Conservation (phyloP, 225 moss, liverwort and hornwort genomes). For the Pleurozium schreberi region DNA sequence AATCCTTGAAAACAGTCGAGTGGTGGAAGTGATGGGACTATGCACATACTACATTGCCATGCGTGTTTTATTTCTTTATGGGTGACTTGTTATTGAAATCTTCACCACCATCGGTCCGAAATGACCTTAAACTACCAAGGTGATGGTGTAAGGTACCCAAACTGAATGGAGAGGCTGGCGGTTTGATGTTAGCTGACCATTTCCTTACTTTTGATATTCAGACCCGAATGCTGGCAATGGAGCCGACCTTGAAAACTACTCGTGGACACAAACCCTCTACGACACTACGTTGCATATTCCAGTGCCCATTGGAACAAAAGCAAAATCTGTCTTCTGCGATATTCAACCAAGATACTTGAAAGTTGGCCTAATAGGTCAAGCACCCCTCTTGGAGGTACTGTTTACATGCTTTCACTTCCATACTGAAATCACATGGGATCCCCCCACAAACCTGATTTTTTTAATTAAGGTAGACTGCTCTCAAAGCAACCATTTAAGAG, state of each 20-base stretch:
- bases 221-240: slow-evolving; percentile 78
- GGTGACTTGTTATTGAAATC: background rate
- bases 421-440: background rate
- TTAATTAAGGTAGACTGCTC: too few species aligned
- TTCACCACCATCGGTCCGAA: too few species aligned
- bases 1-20: background rate
- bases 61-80: background rate
- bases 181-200: background rate
- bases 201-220: slow-evolving; percentile 5
- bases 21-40: too few species aligned
- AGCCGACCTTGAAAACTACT: slow-evolving; percentile 61
- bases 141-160: background rate
- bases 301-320: slow-evolving; percentile 53
- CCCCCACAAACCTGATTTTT: background rate
- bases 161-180: too few species aligned
- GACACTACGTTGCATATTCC: slow-evolving; percentile 66
- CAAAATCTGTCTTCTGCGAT: slow-evolving; percentile 45
- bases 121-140: too few species aligned
- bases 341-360: slow-evolving; percentile 65
- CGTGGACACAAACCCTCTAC: slow-evolving; percentile 76
- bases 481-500: too few species aligned
- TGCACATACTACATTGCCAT: background rate
- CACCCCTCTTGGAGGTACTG: slow-evolving; percentile 49
- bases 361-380: slow-evolving; percentile 58
- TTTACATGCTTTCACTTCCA: background rate